Percentiles rank a stretch among this genome's conserved stretches.
phyloP scores from a whole-genome alignment of 768 basidiomycete genomes.

The Hypholoma fasciculare region DNA sequence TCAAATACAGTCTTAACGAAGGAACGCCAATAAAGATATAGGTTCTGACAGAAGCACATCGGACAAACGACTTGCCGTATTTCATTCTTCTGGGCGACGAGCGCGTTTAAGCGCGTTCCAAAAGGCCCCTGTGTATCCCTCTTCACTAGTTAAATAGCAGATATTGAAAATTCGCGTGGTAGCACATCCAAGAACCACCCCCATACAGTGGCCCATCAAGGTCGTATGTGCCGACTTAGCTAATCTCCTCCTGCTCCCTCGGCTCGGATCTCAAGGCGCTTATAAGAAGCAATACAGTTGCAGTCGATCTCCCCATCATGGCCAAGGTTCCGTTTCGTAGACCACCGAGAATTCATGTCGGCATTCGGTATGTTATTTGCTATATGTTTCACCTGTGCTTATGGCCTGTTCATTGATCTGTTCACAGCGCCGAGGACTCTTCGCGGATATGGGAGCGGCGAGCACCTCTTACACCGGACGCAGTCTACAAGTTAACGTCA shows the following conservation, averaged over 20 bases:
- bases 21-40: too few species aligned
- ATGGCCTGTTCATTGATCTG: too few species aligned
- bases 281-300: constrained; percentile 2
- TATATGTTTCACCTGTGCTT: neutral
- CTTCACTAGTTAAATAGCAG: neutral
- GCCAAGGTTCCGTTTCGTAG: neutral
- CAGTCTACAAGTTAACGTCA: constrained; percentile 60
- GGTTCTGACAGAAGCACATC: too few species aligned
- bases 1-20: too few species aligned
- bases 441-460: constrained; percentile 85
- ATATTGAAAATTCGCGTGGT: constrained; percentile 1
- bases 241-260: constrained; percentile 18
- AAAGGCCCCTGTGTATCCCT: neutral
- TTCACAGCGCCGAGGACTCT: constrained; percentile 70
- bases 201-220: constrained; percentile 6
- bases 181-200: constrained; percentile 1
- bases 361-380: constrained; percentile 12
- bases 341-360: constrained; percentile 4
- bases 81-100: neutral
- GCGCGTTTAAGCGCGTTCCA: constrained; percentile 6
- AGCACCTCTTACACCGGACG: constrained; percentile 77
- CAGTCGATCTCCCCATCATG: neutral
- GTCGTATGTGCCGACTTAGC: constrained; percentile 24
- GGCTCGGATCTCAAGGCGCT: constrained; percentile 27
- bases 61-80: too few species aligned